Evolutionary conservation across 75 land plant genomes (phyloP), one percentile per base, ranked within the genome.

Genomic region (Chamaecyparis obtusa): DNA sequence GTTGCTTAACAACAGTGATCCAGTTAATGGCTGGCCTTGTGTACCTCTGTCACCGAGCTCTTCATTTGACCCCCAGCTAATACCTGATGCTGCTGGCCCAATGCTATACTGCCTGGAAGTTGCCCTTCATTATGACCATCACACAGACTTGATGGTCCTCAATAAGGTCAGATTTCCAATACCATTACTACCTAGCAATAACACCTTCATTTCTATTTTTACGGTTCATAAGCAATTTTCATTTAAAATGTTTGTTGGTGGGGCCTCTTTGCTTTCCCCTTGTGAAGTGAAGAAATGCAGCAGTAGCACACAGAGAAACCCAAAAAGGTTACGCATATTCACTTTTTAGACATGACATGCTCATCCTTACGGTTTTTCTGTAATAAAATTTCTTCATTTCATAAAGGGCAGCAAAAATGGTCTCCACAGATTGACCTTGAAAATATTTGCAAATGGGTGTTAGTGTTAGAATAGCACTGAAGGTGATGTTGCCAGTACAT

Each of bases 71-170:
- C 30, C 32, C 16, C 9, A 49, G 15, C 69, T 85, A 19, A 91
- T 91, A 2, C 92, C 93, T 7, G 19, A 37, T 10, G 49, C 77
- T 57, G 57, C 57, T n/a, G 89, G 89, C 32, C 83, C 89, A 44
- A 46, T 79, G 57, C 46, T 93, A 15, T 93, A 93, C 85, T 87
- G 49, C 77, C 55, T 93, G 2, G 94, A 93, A 64, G 86, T 84
- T 11, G 86, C 89, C 43, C 78, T 75, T 85, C 82, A 92, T 79
- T 93, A 92, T 72, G 72, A 87, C 84, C 60, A 86, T 30, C 35
- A 9, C 21, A 85, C 89, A n/a, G 85, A 55, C 35, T 51, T 84
- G 27, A 35, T 44, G 44, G 32, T 15, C 48, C 54, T 81, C 54
- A 81, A 81, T 81, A 81, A 54, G 83, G 78, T 44, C 39, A 41